These are phyloP conservation scores for Didymella exigua DNA, from an alignment of 2,329 filamentous ascomycete genomes.

Conservation along the genomic window DNA sequence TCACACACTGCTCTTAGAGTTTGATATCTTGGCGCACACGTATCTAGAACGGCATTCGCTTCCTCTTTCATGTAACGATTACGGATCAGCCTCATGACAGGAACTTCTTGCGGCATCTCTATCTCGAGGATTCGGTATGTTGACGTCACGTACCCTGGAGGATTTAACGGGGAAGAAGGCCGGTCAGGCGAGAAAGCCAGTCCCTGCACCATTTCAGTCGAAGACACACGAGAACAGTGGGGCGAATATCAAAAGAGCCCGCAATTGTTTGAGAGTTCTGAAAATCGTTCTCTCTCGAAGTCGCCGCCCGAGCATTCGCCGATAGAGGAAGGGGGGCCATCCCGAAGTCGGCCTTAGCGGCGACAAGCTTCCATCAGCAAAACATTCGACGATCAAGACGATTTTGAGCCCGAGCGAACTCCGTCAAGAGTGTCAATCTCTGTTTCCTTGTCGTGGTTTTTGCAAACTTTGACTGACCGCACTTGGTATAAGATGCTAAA, in stretches of 20 bases:
- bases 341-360: neutral
- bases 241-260: conserved; percentile 7
- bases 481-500: conserved; percentile 10
- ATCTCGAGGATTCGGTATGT: neutral
- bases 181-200: conserved; percentile 12
- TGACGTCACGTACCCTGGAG: conserved; percentile 4
- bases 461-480: conserved; percentile 9
- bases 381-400: conserved; percentile 7
- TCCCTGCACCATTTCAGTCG: neutral
- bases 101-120: neutral
- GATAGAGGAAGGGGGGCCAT: neutral
- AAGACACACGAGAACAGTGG: conserved; percentile 13
- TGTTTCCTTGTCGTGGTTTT: conserved; percentile 2
- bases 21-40: neutral
- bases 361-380: conserved; percentile 1
- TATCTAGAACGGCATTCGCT: neutral
- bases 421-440: conserved; percentile 8
- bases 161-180: conserved; percentile 3
- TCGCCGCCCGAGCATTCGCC: conserved; percentile 7
- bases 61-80: neutral
- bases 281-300: conserved; percentile 1
- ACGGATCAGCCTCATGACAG: neutral
- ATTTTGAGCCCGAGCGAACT: conserved; percentile 20
- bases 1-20: neutral
- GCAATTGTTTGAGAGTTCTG: conserved; percentile 5